Evolutionary conservation across 768 basidiomycete species (phyloP).

Genomic region (Lentinula guzmanii): DNA sequence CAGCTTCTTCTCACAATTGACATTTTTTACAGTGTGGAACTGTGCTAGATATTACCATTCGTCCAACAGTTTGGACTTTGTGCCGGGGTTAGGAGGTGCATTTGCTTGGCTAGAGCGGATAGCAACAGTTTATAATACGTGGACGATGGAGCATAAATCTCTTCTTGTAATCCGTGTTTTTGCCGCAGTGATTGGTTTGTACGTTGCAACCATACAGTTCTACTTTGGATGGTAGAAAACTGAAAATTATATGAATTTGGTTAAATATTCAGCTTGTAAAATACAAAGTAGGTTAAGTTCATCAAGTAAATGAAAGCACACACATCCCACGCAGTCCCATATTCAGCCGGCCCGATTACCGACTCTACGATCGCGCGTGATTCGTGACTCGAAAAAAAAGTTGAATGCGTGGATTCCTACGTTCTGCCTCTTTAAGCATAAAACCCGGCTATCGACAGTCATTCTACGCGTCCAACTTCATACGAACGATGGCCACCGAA

Average conservation of each 20-base stretch:
- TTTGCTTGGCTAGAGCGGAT: conserved; percentile 1
- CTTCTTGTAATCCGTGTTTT: background rate
- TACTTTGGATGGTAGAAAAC: background rate
- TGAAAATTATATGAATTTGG: no score
- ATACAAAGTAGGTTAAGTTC: no score
- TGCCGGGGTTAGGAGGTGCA: background rate
- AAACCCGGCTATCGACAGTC: background rate
- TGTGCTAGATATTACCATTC: background rate
- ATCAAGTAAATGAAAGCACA: no score
- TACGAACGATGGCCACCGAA: background rate
- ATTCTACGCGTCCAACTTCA: background rate
- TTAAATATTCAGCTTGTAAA: no score
- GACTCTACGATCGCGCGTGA: background rate
- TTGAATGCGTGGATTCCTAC: background rate
- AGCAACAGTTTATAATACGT: background rate
- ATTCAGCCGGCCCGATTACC: background rate
- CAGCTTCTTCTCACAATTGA: background rate
- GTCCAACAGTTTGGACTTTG: background rate
- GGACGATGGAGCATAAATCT: background rate
- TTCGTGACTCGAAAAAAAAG: background rate
- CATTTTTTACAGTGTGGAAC: background rate
- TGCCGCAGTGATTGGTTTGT: background rate
- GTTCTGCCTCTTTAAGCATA: background rate
- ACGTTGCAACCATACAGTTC: background rate
- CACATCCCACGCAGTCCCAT: background rate